Evolutionary conservation across 371 early-diverging fungal species (phyloP).

Genomic region (Massospora cicadina): DNA sequence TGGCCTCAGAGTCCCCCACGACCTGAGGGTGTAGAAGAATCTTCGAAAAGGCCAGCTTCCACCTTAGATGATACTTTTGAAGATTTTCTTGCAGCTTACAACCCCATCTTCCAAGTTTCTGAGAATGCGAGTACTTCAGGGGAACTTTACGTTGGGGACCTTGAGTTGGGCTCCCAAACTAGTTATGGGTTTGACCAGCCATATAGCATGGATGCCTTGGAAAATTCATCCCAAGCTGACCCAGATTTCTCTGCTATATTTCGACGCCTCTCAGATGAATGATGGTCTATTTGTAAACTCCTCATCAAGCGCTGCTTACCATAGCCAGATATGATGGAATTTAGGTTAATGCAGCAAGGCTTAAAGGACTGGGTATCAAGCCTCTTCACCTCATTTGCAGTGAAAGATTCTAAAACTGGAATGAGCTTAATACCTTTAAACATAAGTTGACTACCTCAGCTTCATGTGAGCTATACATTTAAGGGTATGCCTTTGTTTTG

Average conservation of each 20-base stretch:
- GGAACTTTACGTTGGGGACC: background rate
- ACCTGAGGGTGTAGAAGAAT: background rate
- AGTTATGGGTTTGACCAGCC: background rate
- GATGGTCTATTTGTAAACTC: too few species aligned
- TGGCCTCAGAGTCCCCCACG: background rate
- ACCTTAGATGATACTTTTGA: background rate
- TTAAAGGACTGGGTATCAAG: too few species aligned
- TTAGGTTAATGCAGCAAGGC: too few species aligned
- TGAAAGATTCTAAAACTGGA: too few species aligned
- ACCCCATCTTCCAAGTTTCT: background rate
- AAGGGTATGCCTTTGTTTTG: too few species aligned
- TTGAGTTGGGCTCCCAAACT: background rate
- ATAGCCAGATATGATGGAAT: too few species aligned
- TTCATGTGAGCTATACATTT: too few species aligned
- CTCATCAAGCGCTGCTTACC: too few species aligned
- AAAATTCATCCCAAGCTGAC: background rate
- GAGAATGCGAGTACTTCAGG: too few species aligned
- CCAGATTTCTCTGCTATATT: background rate
- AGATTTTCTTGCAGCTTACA: background rate
- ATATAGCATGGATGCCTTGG: background rate
- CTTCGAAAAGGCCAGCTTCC: background rate
- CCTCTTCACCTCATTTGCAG: too few species aligned
- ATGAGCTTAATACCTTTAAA: too few species aligned
- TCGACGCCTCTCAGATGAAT: background rate
- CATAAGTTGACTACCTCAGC: too few species aligned